Conservation (phyloP, 441 rosid species). For the Hura crepitans region DNA sequence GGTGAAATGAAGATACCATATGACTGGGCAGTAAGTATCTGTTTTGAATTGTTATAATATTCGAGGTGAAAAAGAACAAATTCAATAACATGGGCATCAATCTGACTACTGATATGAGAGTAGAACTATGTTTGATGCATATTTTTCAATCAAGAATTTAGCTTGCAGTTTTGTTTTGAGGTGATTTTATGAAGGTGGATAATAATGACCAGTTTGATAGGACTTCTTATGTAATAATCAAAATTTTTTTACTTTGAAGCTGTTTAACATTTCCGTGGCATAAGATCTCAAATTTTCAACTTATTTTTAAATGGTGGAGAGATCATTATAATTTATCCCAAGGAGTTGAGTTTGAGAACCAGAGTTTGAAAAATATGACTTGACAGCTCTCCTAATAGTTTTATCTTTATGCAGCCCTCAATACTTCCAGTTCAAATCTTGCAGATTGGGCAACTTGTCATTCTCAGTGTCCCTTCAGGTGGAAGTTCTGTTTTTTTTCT, state of each 20-base stretch:
- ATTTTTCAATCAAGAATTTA: background rate
- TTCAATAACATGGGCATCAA: background rate
- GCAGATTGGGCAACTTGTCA: conserved; percentile 77
- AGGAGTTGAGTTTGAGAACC: background rate
- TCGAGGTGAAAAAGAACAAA: background rate
- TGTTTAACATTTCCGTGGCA: background rate
- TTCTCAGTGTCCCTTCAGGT: conserved; percentile 92
- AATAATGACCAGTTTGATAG: background rate
- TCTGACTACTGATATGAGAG: background rate
- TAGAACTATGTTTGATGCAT: background rate
- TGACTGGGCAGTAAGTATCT: conserved; percentile 79
- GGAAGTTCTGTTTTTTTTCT: background rate
- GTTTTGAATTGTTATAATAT: background rate
- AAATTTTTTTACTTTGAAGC: background rate
- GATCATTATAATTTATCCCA: background rate
- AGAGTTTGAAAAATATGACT: background rate
- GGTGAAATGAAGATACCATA: conserved; percentile 89
- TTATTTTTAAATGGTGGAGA: no score
- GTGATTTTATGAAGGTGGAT: background rate
- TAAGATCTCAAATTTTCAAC: no score
- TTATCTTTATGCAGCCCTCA: conserved; percentile 56
- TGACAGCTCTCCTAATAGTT: background rate
- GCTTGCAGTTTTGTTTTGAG: background rate
- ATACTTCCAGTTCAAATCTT: conserved; percentile 84
- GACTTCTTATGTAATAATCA: background rate